A percentile compares a stretch with the other conserved stretches of the same genome.
Conservation (phyloP, 75 land plant genomes). For the Cryptomeria japonica region DNA sequence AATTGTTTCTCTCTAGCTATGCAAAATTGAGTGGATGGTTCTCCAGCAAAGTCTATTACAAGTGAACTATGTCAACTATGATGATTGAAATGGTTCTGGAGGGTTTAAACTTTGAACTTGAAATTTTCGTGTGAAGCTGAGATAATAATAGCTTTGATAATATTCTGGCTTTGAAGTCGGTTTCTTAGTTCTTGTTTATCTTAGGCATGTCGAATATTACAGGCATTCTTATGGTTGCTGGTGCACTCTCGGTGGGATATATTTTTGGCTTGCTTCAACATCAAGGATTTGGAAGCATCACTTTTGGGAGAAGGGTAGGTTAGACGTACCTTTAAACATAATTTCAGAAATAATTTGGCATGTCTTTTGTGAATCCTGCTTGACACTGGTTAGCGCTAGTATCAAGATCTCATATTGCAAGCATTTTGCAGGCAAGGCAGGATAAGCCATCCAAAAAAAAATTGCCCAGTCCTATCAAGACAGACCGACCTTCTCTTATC, state of each 20-base stretch:
- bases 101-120: background rate
- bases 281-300: slow-evolving; percentile 47
- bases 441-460: slow-evolving; percentile 4
- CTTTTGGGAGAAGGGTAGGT: slow-evolving; percentile 32
- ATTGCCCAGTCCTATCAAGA: background rate
- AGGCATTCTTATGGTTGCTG: slow-evolving; percentile 65
- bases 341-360: background rate
- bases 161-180: background rate
- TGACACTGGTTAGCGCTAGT: background rate
- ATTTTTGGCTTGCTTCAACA: slow-evolving; percentile 56
- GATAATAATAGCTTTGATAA: background rate
- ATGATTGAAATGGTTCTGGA: slow-evolving; percentile 1
- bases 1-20: background rate
- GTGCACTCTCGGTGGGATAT: slow-evolving; percentile 67
- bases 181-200: background rate
- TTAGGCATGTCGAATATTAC: slow-evolving; percentile 7
- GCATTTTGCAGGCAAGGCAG: slow-evolving; percentile 3
- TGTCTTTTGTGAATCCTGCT: background rate
- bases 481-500: slow-evolving; percentile 31
- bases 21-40: background rate
- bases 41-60: background rate
- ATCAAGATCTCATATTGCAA: background rate
- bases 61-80: background rate
- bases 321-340: background rate
- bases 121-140: background rate